Base-by-base conservation (phyloP, 495 filamentous ascomycete species). In the Penicillium egyptiacum region DNA sequence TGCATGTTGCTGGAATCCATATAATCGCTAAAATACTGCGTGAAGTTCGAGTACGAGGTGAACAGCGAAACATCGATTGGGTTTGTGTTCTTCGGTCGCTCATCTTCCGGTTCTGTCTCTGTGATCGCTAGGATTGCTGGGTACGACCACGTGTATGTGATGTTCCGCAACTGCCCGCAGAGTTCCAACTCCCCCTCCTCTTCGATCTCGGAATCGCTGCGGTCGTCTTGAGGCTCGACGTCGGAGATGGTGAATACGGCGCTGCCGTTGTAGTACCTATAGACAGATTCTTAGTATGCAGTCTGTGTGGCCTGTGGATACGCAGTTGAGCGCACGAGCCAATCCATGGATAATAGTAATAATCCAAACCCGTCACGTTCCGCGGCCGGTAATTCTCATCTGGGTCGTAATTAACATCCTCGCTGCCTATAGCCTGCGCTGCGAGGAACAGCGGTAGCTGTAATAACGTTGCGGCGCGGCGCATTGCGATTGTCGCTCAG, bases 41-140 rank as follows among this genome's bases (percentile, higher is more conserved):
- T 42, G n/a, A 42, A 42, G 39, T 42, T 42, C 9, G 39, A 42
- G n/a, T 42, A 42, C 19, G 39, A 42, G 16, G 39, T 42, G 39
- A 17, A 42, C 39, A 42, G 39, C 39, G 39, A 42, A 42, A 42
- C 39, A 42, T 42, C 39, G n/a, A 42, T 42, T 42, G 39, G 39
- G n/a, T 42, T 42, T 20, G n/a, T 42, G 39, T 42, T 42, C 19
- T 42, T 42, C 39, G 39, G n/a, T 20, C n/a, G 39, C 1, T 42
- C 39, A 42, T 42, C 39, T 42, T 42, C 39, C n/a, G n/a, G 9
- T 42, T 20, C n/a, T 42, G 39, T 42, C n/a, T 19, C 39, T 42
- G 39, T 42, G n/a, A 42, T 42, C 39, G 39, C 39, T 42, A 42
- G 39, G 4, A 42, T 42, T 19, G 39, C 39, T 42, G 39, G 39